Evolutionary conservation across 805 yeast genomes (phyloP).

Genomic region (Candida sanyiensis): DNA sequence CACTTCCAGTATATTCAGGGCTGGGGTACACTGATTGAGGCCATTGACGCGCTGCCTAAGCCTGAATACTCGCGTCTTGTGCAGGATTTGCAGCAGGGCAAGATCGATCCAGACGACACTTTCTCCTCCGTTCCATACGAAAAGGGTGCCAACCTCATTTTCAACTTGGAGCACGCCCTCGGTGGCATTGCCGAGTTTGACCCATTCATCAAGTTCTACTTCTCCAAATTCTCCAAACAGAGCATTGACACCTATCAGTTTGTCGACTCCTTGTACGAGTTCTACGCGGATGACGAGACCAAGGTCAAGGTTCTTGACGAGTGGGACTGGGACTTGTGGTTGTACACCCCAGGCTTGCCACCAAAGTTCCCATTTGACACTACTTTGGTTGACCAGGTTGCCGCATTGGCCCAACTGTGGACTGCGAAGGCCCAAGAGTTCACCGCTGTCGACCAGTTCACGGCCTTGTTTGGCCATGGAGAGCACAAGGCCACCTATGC

Average conservation of each 20-base stretch:
- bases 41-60: constrained; percentile 61
- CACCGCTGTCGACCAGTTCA: constrained; percentile 14
- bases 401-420: constrained; percentile 65
- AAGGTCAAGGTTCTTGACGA: constrained; percentile 49
- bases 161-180: constrained; percentile 61
- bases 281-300: constrained; percentile 37
- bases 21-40: constrained; percentile 72
- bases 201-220: constrained; percentile 75
- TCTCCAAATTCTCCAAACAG: constrained; percentile 57
- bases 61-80: constrained; percentile 55
- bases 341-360: constrained; percentile 79
- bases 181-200: constrained; percentile 67
- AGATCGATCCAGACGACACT: constrained; percentile 80
- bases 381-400: constrained; percentile 67
- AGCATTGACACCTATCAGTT: constrained; percentile 82
- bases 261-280: constrained; percentile 67
- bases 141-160: constrained; percentile 78
- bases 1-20: constrained; percentile 84
- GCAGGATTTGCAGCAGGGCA: constrained; percentile 60
- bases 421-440: constrained; percentile 14
- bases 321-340: constrained; percentile 85
- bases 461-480: constrained; percentile 15
- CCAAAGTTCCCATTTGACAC: constrained; percentile 83
- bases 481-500: constrained; percentile 30
- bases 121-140: constrained; percentile 87